Base-by-base conservation (phyloP, 176 grass and related monocot species). In the Carex kokanica region DNA sequence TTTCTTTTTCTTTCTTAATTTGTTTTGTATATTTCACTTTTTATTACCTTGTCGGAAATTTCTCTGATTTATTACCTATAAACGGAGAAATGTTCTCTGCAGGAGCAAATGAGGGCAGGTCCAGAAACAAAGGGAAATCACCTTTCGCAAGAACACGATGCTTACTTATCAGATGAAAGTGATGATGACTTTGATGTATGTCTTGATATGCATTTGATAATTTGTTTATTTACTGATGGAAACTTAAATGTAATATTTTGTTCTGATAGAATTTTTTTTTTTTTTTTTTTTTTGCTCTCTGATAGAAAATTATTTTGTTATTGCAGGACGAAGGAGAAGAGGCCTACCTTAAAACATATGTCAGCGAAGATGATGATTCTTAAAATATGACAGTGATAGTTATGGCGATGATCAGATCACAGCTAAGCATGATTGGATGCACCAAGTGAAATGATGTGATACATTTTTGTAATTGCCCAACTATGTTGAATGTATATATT, bases 291-390 rank as follows among this genome's bases (percentile, higher is more conserved):
- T n/a, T n/a, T n/a, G n/a, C n/a, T n/a, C n/a, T n/a, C n/a, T n/a
- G n/a, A n/a, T 54, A 41, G 2, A 43, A 43, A 53, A 49, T 10
- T 21, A 4, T 20, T 38, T 32, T 16, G 45, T 49, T 74, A 52
- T 59, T 87, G 59, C 88, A 98, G 92, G 91, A 95, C 40, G 91
- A 94, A 84, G 92, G 90, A 24, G 95, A 98, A 63, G 92, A 98
- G 59, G 92, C 95, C 31, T 98, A 98, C 86, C 86, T 98, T 73
- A 78, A 87, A 89, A 93, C 89, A 60, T 95, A 95, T 40, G 60
- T 34, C 67, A 88, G 86, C 15, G 88, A 75, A 3, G 81, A n/a
- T n/a, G n/a, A n/a, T n/a, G n/a, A n/a, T n/a, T n/a, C n/a, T n/a
- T n/a, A n/a, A n/a, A n/a, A n/a, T n/a, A n/a, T n/a, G n/a, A n/a